These are phyloP conservation scores for Bretschneidera sinensis DNA, from an alignment of 345 rosid species.

Conservation along the genomic window DNA sequence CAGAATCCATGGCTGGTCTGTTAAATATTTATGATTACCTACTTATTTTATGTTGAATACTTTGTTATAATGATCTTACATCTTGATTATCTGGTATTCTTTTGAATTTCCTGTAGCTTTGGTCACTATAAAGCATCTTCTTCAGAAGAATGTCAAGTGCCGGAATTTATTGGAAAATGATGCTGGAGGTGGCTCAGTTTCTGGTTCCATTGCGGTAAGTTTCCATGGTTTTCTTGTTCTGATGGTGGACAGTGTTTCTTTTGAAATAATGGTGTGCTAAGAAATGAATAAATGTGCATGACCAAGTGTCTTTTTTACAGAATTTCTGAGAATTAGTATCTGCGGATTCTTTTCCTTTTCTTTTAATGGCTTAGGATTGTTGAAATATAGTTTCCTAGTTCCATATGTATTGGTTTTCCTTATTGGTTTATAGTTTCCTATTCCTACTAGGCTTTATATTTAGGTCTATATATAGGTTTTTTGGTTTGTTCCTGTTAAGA, in stretches of 20 bases:
- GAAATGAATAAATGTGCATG: background rate
- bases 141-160: slow-evolving; percentile 81
- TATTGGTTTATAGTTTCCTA: no score
- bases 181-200: slow-evolving; percentile 95
- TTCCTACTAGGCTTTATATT: no score
- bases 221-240: slow-evolving; percentile 4
- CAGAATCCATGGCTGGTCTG: slow-evolving; percentile 90
- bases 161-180: slow-evolving; percentile 90
- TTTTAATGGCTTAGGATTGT: no score
- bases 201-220: slow-evolving; percentile 81
- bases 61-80: background rate
- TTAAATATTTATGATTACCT: background rate
- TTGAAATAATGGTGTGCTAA: no score
- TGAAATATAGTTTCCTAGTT: no score
- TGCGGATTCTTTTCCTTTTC: no score
- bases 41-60: no score
- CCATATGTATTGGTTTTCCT: no score
- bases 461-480: no score
- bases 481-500: no score
- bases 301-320: background rate
- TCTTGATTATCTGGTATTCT: slow-evolving; percentile 4
- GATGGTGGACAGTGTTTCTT: background rate
- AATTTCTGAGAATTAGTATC: no score
- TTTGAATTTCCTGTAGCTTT: slow-evolving; percentile 43
- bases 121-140: slow-evolving; percentile 76